These are phyloP conservation scores for Exophiala spinifera DNA, from an alignment of 2,329 filamentous ascomycete genomes.

Conservation along the genomic window DNA sequence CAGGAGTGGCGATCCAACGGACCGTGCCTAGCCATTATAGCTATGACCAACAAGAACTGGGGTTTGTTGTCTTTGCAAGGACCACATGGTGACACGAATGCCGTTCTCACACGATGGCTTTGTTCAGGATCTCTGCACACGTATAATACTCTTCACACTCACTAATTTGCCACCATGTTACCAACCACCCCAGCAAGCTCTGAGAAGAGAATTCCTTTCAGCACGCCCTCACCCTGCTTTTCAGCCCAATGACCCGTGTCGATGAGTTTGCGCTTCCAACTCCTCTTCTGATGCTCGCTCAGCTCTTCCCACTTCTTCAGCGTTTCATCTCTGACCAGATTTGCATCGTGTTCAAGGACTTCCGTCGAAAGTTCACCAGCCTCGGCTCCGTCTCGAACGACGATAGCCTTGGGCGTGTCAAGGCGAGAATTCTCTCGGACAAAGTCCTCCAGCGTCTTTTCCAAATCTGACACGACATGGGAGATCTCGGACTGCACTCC, in stretches of 20 bases:
- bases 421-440: conserved; percentile 22
- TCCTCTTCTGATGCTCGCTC: conserved; percentile 56
- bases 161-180: conserved; percentile 6
- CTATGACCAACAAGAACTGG: too few species aligned
- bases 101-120: too few species aligned
- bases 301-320: conserved; percentile 69
- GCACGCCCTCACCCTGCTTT: conserved; percentile 70
- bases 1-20: too few species aligned
- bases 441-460: conserved; percentile 23
- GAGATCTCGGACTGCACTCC: conserved; percentile 8
- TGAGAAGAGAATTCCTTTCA: conserved; percentile 74
- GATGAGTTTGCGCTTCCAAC: conserved; percentile 67
- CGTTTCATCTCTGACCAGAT: conserved; percentile 24
- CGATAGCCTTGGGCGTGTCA: conserved; percentile 29
- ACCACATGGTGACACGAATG: too few species aligned
- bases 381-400: conserved; percentile 30
- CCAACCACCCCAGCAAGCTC: conserved; percentile 65
- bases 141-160: not conserved
- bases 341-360: conserved; percentile 30
- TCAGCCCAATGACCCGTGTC: conserved; percentile 76
- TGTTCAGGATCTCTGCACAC: not conserved
- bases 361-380: conserved; percentile 42
- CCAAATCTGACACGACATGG: conserved; percentile 9
- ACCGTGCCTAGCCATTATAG: too few species aligned
- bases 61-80: too few species aligned